phyloP scores from a whole-genome alignment of 441 rosid species.

The Populus hybrid region DNA sequence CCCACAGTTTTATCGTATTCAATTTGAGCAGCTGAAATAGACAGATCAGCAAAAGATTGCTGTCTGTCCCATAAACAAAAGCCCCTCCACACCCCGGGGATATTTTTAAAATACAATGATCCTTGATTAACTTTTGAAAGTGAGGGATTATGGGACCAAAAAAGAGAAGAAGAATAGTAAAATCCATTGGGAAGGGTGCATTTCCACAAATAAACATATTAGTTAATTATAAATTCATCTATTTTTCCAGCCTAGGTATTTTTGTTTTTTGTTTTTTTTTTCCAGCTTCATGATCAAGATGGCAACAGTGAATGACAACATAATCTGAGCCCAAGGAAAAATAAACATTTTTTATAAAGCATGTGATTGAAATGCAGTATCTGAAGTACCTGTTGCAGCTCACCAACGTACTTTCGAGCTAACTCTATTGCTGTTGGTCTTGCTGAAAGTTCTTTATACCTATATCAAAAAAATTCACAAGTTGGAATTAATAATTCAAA shows the following conservation, averaged over 20 bases:
- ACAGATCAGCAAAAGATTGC: neutral
- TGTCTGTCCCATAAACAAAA: too few relatives aligned
- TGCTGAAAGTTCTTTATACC: conserved; percentile 78
- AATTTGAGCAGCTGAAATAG: neutral
- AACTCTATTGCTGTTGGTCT: conserved; percentile 67
- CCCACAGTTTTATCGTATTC: neutral
- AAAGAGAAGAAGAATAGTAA: neutral
- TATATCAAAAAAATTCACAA: conserved; percentile 26
- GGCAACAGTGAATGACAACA: neutral
- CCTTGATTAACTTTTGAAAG: neutral
- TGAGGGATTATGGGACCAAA: neutral
- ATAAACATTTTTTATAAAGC: neutral
- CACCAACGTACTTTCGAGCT: conserved; percentile 56
- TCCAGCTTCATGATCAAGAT: neutral
- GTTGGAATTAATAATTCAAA: neutral
- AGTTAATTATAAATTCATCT: neutral
- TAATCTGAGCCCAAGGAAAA: neutral
- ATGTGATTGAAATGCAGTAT: neutral
- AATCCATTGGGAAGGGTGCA: neutral
- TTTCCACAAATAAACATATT: neutral
- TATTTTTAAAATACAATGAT: too few relatives aligned
- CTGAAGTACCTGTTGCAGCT: conserved; percentile 63
- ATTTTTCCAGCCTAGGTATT: neutral
- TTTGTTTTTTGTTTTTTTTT: neutral
- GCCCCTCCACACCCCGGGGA: too few relatives aligned